A percentile compares a stretch with the other conserved stretches of the same genome.
Evolutionary conservation across 2,329 filamentous ascomycete species (phyloP).

Genomic region (Aspergillus sp.): DNA sequence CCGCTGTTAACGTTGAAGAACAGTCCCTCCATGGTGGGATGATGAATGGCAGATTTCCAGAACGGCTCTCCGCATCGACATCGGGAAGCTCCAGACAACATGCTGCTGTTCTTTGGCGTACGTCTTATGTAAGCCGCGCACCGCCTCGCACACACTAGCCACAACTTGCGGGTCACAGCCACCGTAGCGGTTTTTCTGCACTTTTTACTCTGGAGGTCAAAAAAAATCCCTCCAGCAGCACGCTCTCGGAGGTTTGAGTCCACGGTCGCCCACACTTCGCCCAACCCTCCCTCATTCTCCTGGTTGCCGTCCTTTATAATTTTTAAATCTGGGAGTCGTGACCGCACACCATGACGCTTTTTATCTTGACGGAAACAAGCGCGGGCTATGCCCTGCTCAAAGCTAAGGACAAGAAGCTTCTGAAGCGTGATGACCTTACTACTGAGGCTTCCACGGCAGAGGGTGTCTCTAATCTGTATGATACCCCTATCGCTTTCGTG

Average conservation of each 20-base stretch:
- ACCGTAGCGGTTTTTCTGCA: slow-evolving; percentile 35
- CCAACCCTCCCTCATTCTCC: slow-evolving; percentile 22
- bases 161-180: slow-evolving; percentile 24
- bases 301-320: slow-evolving; percentile 18
- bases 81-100: slow-evolving; percentile 5
- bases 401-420: slow-evolving; percentile 95
- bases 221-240: slow-evolving; percentile 39
- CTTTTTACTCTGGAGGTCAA: slow-evolving; percentile 31
- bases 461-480: slow-evolving; percentile 82
- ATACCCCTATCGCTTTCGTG: slow-evolving; percentile 23
- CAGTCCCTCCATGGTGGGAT: slow-evolving; percentile 75
- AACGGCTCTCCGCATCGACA: slow-evolving; percentile 15
- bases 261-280: slow-evolving; percentile 29
- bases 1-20: slow-evolving; percentile 94
- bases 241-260: slow-evolving; percentile 34
- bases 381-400: slow-evolving; percentile 98
- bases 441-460: slow-evolving; percentile 76
- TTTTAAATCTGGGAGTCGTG: slow-evolving; percentile 28
- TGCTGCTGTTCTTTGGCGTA: slow-evolving; percentile 13
- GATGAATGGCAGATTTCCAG: slow-evolving; percentile 18
- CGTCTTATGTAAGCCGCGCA: slow-evolving; percentile 32
- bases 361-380: slow-evolving; percentile 91
- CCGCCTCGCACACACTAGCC: slow-evolving; percentile 13
- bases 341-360: slow-evolving; percentile 71
- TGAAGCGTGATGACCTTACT: slow-evolving; percentile 80